Evolutionary conservation across 2,329 filamentous ascomycete species (phyloP).

Genomic region (Aureobasidium subglaciale): DNA sequence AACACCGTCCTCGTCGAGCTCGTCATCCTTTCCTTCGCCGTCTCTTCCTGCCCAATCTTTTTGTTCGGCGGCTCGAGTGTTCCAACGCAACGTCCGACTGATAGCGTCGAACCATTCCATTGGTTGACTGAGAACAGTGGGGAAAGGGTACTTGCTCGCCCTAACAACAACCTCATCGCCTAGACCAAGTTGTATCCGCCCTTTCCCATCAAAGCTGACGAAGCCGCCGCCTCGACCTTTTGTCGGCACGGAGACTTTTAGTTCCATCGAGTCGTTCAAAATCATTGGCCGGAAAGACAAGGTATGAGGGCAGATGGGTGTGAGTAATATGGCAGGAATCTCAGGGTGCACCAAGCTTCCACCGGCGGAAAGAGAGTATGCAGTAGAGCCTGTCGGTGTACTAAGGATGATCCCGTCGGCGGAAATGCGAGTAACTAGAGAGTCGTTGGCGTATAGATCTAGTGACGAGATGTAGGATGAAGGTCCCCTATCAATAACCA

Average conservation of each 20-base stretch:
- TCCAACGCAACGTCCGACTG: slow-evolving; percentile 87
- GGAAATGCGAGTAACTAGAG: slow-evolving; percentile 89
- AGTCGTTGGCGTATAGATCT: slow-evolving; percentile 91
- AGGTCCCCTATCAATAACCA: slow-evolving; percentile 95
- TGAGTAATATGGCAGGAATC: slow-evolving; percentile 92
- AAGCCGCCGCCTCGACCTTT: slow-evolving; percentile 88
- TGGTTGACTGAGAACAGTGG: slow-evolving; percentile 81
- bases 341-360: slow-evolving; percentile 94
- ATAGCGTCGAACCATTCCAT: slow-evolving; percentile 98
- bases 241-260: slow-evolving; percentile 79
- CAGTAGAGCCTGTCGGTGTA: slow-evolving; percentile 82
- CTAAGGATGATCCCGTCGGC: slow-evolving; percentile 97
- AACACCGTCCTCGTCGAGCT: slow-evolving; percentile 37
- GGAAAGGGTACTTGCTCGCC: slow-evolving; percentile 93
- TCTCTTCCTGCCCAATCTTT: slow-evolving; percentile 61
- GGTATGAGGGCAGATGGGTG: slow-evolving; percentile 95
- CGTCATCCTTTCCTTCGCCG: slow-evolving; percentile 33
- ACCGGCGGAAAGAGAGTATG: slow-evolving; percentile 91
- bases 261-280: slow-evolving; percentile 84
- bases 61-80: slow-evolving; percentile 83
- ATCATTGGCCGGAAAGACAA: slow-evolving; percentile 98
- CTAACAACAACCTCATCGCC: slow-evolving; percentile 96
- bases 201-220: slow-evolving; percentile 96
- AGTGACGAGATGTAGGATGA: slow-evolving; percentile 96
- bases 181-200: slow-evolving; percentile 82